Percentiles rank a stretch among this genome's conserved stretches.
phyloP scores from a whole-genome alignment of 441 rosid species.

The Gossypium aridum region DNA sequence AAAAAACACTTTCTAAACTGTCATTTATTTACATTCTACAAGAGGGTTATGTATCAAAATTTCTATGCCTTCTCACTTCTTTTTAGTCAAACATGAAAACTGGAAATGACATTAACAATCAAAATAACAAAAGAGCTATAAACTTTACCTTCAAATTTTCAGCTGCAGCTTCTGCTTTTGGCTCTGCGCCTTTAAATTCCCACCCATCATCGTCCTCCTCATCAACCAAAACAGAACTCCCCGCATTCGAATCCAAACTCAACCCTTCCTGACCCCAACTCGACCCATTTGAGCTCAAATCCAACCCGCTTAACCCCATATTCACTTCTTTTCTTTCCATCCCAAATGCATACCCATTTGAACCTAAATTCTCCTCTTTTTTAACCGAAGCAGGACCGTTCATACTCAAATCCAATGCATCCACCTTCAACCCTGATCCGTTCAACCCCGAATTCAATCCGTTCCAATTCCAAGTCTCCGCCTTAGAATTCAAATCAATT shows the following conservation, averaged over 20 bases:
- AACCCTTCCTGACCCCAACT: conserved; percentile 9
- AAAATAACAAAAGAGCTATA: not conserved
- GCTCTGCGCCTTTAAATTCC: conserved; percentile 35
- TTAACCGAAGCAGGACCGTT: conserved; percentile 7
- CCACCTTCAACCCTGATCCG: conserved; percentile 10
- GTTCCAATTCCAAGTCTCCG: conserved; percentile 12
- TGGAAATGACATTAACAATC: not conserved
- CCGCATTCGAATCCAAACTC: conserved; percentile 4
- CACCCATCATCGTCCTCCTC: conserved; percentile 32
- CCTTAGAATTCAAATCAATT: conserved; percentile 21
- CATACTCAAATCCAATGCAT: conserved; percentile 8
- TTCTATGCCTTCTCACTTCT: not conserved
- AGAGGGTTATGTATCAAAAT: not conserved
- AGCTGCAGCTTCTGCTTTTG: conserved; percentile 6
- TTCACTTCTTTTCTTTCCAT: conserved; percentile 18
- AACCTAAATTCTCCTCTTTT: conserved; percentile 4
- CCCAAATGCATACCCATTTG: conserved; percentile 12
- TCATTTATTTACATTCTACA: not conserved
- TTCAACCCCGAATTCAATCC: conserved; percentile 16
- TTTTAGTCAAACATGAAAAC: not conserved
- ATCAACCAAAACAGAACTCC: conserved; percentile 13
- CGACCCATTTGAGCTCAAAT: not conserved
- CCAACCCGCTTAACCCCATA: conserved; percentile 7
- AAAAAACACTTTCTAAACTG: not conserved
- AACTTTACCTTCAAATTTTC: conserved; percentile 3